A percentile compares a stretch with the other conserved stretches of the same genome.
Evolutionary conservation across 768 basidiomycete genomes (phyloP).

Genomic region (Kwoniella pini): DNA sequence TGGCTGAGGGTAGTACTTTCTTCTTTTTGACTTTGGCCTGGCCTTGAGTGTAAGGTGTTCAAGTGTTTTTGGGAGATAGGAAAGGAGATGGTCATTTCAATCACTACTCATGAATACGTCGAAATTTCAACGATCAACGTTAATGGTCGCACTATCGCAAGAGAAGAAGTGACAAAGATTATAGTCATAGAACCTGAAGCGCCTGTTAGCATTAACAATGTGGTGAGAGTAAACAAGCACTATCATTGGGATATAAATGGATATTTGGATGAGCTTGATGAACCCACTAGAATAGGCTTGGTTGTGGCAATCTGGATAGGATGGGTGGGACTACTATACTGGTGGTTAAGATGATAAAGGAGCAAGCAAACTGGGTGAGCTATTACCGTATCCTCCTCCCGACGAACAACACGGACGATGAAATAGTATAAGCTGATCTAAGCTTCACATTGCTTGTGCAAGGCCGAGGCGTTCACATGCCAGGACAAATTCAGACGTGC

Average conservation of each 20-base stretch:
- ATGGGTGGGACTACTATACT: constrained; percentile 14
- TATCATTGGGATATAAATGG: background rate
- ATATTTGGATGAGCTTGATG: background rate
- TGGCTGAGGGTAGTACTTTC: too few relatives aligned
- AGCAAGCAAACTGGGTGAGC: background rate
- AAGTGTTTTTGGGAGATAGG: background rate
- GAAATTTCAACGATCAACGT: constrained; percentile 12
- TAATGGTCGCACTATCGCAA: constrained; percentile 17
- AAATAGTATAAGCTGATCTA: too few relatives aligned
- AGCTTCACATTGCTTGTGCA: too few relatives aligned
- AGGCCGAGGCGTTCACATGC: too few relatives aligned
- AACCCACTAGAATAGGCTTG: background rate
- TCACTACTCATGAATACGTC: constrained; percentile 16
- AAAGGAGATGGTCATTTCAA: constrained; percentile 20
- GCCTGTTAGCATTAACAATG: background rate
- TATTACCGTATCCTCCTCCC: too few relatives aligned
- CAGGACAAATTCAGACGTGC: too few relatives aligned
- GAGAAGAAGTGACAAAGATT: constrained; percentile 33
- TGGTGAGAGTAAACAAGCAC: background rate
- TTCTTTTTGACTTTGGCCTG: too few relatives aligned
- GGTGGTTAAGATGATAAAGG: constrained; percentile 16
- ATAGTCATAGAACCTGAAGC: constrained; percentile 30
- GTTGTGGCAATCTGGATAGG: background rate
- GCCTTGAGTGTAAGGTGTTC: too few relatives aligned
- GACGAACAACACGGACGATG: too few relatives aligned